phyloP scores from a whole-genome alignment of 805 yeast species.

The Barnettozyma pratensis region DNA sequence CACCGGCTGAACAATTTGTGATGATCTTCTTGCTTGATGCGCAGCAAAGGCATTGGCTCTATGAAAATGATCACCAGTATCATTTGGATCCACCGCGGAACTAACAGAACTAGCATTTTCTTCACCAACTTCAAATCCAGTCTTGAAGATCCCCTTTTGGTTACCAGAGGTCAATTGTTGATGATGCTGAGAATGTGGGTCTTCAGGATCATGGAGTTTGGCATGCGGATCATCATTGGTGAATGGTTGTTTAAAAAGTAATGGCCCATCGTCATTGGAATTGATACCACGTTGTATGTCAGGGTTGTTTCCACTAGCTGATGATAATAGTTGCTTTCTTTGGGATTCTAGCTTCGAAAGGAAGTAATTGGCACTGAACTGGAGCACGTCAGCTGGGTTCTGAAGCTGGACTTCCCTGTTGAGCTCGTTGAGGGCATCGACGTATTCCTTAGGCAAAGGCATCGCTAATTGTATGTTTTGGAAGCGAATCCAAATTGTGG shows the following conservation, averaged over 20 bases:
- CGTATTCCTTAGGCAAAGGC: slow-evolving; percentile 33
- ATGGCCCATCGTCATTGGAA: slow-evolving; percentile 1
- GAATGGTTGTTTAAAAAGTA: slow-evolving; percentile 40
- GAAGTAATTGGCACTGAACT: slow-evolving; percentile 74
- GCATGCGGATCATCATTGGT: slow-evolving; percentile 61
- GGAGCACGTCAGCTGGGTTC: slow-evolving; percentile 65
- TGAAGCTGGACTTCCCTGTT: slow-evolving; percentile 49
- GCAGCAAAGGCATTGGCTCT: slow-evolving; percentile 8
- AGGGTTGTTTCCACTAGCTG: slow-evolving; percentile 23
- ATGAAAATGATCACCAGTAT: neutral
- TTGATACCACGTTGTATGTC: neutral
- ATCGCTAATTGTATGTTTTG: slow-evolving; percentile 9
- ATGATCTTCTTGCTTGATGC: slow-evolving; percentile 13
- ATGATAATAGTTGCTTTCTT: slow-evolving; percentile 44
- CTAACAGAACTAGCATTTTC: slow-evolving; percentile 12
- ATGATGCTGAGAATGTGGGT: slow-evolving; percentile 10
- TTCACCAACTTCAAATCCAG: slow-evolving; percentile 23
- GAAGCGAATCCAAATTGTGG: no score
- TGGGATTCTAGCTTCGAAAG: slow-evolving; percentile 56
- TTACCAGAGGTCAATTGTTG: neutral
- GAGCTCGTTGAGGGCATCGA: slow-evolving; percentile 57
- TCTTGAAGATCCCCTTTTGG: slow-evolving; percentile 14
- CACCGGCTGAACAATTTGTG: slow-evolving; percentile 12
- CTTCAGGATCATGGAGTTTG: slow-evolving; percentile 28
- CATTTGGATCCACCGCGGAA: slow-evolving; percentile 19